Conservation (phyloP, 2,329 filamentous ascomycete genomes). For the Trichoderma harzianum region DNA sequence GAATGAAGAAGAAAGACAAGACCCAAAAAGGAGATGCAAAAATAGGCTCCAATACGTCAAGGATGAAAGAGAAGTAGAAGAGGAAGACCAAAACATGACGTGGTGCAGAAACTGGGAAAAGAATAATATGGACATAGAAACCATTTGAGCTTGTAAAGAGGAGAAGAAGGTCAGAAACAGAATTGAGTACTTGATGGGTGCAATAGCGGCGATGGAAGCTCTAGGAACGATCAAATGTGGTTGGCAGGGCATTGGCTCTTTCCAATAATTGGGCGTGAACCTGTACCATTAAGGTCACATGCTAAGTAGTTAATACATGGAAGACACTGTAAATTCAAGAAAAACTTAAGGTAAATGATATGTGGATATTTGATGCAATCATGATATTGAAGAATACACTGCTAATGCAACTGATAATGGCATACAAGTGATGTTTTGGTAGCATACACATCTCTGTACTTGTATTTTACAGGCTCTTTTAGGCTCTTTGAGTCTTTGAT, state of each 20-base stretch:
- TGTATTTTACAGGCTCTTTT: background rate
- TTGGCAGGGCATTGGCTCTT: background rate
- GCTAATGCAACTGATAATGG: background rate
- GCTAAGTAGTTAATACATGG: background rate
- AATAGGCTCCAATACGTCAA: background rate
- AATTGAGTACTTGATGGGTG: background rate
- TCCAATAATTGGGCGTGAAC: background rate
- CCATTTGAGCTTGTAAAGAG: background rate
- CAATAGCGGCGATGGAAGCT: background rate
- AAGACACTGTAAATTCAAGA: background rate
- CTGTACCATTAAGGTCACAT: background rate
- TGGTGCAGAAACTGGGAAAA: slow-evolving; percentile 28
- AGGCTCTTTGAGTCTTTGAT: background rate
- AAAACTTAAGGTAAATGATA: too few relatives aligned
- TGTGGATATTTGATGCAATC: background rate
- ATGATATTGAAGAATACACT: background rate
- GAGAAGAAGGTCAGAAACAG: background rate
- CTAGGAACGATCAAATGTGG: background rate
- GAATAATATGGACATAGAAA: slow-evolving; percentile 18
- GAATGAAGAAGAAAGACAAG: slow-evolving; percentile 29
- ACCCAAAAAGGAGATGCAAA: slow-evolving; percentile 29
- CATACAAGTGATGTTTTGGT: background rate
- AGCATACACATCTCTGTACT: background rate
- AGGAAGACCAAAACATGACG: slow-evolving; percentile 37
- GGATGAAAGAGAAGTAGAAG: background rate